phyloP scores from a whole-genome alignment of 805 yeast species.

The Metschnikowia anglica region DNA sequence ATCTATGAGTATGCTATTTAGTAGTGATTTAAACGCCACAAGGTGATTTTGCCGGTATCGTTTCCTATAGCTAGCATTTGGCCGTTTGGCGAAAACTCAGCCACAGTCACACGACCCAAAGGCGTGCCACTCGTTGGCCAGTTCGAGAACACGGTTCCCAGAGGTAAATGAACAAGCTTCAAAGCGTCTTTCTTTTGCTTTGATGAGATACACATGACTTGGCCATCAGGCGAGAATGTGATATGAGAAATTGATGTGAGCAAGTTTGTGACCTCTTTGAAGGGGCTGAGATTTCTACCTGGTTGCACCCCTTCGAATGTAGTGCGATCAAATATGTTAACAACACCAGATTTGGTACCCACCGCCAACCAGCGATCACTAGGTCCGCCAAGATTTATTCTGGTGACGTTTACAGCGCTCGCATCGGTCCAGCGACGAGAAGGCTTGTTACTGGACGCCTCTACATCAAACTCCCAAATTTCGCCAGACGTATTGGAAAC shows the following conservation, averaged over 20 bases:
- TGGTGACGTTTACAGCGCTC: slow-evolving; percentile 82
- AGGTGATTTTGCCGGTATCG: slow-evolving; percentile 83
- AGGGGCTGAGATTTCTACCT: slow-evolving; percentile 45
- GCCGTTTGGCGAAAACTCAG: slow-evolving; percentile 73
- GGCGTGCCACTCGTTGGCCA: slow-evolving; percentile 99
- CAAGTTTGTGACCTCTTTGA: slow-evolving; percentile 69
- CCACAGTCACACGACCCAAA: slow-evolving; percentile 85
- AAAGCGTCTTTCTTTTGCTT: slow-evolving; percentile 83
- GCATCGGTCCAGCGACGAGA: slow-evolving; percentile 78
- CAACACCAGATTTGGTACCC: slow-evolving; percentile 88
- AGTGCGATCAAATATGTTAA: slow-evolving; percentile 73
- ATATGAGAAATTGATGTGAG: slow-evolving; percentile 77
- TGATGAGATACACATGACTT: slow-evolving; percentile 80
- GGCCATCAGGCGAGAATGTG: slow-evolving; percentile 83
- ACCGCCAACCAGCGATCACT: slow-evolving; percentile 80
- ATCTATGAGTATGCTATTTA: slow-evolving; percentile 22
- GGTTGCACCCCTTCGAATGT: slow-evolving; percentile 12
- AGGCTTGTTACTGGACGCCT: slow-evolving; percentile 28
- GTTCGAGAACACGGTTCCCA: slow-evolving; percentile 81
- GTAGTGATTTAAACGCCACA: slow-evolving; percentile 88
- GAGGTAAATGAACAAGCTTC: slow-evolving; percentile 82
- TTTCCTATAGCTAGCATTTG: slow-evolving; percentile 89
- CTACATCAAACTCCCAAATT: slow-evolving; percentile 74
- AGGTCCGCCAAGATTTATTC: slow-evolving; percentile 67
- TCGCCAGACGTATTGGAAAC: slow-evolving; percentile 78